Base-by-base conservation (phyloP, 164 flowering plant genomes). In the Chloranthus sessilifolius region DNA sequence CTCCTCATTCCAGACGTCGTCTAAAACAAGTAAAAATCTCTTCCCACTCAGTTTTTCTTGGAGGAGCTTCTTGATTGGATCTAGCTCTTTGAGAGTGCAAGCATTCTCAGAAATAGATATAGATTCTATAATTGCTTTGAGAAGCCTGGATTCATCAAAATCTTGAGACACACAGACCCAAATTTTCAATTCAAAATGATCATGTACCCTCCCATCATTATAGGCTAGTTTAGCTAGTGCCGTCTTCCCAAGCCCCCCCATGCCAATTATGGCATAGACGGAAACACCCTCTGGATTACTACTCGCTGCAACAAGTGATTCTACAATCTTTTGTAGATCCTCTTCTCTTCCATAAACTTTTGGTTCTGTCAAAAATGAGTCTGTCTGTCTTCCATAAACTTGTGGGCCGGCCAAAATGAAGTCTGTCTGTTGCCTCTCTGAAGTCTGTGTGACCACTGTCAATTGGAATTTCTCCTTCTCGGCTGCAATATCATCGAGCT, bases 1-100 rank as follows among this genome's bases (percentile, higher is more conserved):
- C 2, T 42, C n/a, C 27, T 58, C 49, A 34, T 58, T 41, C 62
- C 62, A 58, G 1, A 58, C 62, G 25, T 58, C 55, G 34, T 58
- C 62, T 15, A 58, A 34, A 16, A 50, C 61, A 19, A 57, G 53
- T 15, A 57, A 40, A 49, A 57, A 48, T 30, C 33, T 49, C 41
- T 58, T 49, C 17, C 41, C 49, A 17, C 30, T 16, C 10, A 58
- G 40, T 2, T 10, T 7, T 11, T 31, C 62, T 21, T 15, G 16
- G 15, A 58, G 55, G 17, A 22, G 1, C 8, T 12, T n/a, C 17
- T 55, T 42, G 22, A 55, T 7, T 1, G 26, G 29, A 54, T 54
- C 48, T n/a, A 43, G 17, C 3, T 43, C 40, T 1, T 0, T 21
- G 19, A 33, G 22, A 7, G 19, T 20, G 5, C 7, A 2, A 1